Evolutionary conservation across 768 basidiomycete species (phyloP), one percentile per base, ranked within the genome.

Genomic region (Tricholoma terreum): DNA sequence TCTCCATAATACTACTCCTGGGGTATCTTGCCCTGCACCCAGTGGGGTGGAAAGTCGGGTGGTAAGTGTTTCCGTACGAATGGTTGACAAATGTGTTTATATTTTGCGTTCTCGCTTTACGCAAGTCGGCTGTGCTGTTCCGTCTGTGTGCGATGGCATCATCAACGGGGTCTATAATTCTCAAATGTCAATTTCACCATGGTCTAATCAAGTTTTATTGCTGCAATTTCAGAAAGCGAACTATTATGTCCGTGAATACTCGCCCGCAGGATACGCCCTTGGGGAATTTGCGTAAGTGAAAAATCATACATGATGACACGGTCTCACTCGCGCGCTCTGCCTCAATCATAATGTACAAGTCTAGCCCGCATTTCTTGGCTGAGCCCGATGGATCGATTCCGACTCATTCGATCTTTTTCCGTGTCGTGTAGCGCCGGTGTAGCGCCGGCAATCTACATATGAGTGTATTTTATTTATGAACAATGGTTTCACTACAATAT

Each of bases 161-260:
- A 86, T 90, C 65, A 71, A 74, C 64, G 85, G 83, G 52, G 84
- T 86, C 64, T 51, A 82, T 75, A 49, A 36, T 43, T 49, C 53
- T 17, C 2, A 6, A 17, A 43, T 38, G 22, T 54, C 24, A 8
- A 15, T 38, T 42, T 24, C 35, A 34, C 12, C 49, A 56, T 36
- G n/a, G 22, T 30, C 30, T 60, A 17, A 59, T 50, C 19, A 19
- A 27, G 22, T 60, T 3, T 36, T 50, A 55, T 62, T 6, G 6
- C 24, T 34, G n/a, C n/a, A n/a, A n/a, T n/a, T n/a, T n/a, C n/a
- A 87, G 85, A 63, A 67, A 55, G 83, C 85, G 21, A 75, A 81
- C 40, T 89, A 69, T 71, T 81, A 76, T 61, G 87, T 89, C 27
- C 89, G 88, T 73, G 86, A 90, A 72, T 89, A 90, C 66, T 79